Evolutionary conservation across 2,329 filamentous ascomycete genomes (phyloP).

Genomic region (Parafenestella ontariensis): DNA sequence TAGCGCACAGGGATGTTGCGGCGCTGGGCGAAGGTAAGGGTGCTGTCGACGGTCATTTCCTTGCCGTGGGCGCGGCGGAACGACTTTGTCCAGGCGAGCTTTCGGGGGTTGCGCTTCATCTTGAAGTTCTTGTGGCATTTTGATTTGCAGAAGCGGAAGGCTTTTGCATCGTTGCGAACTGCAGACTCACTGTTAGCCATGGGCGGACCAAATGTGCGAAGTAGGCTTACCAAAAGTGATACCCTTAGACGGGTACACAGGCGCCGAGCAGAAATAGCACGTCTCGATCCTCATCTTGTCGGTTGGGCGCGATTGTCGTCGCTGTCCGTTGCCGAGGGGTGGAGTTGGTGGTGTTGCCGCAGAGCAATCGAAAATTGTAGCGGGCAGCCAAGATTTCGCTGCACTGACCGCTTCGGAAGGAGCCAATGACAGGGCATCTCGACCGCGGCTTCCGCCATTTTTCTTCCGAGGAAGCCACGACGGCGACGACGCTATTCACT

Average conservation of each 20-base stretch:
- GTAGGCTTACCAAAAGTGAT: slow-evolving; percentile 72
- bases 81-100: slow-evolving; percentile 78
- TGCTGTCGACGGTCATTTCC: slow-evolving; percentile 85
- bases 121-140: slow-evolving; percentile 76
- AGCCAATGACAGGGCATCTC: slow-evolving; percentile 19
- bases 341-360: slow-evolving; percentile 7
- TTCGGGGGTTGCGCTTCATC: slow-evolving; percentile 97
- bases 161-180: slow-evolving; percentile 62
- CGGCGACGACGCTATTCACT: slow-evolving; percentile 6
- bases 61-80: slow-evolving; percentile 58
- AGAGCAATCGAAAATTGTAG: slow-evolving; percentile 25
- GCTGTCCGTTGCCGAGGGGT: slow-evolving; percentile 13
- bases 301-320: slow-evolving; percentile 10
- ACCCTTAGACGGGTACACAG: slow-evolving; percentile 53
- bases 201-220: background rate
- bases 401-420: slow-evolving; percentile 3
- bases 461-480: slow-evolving; percentile 11
- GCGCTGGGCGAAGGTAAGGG: slow-evolving; percentile 87
- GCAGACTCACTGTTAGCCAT: slow-evolving; percentile 1
- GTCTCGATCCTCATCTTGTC: slow-evolving; percentile 47
- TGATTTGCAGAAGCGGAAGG: slow-evolving; percentile 70
- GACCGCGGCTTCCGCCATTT: slow-evolving; percentile 33
- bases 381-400: slow-evolving; percentile 27
- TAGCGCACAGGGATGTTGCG: slow-evolving; percentile 96
- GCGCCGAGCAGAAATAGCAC: slow-evolving; percentile 75